phyloP scores from a whole-genome alignment of 768 basidiomycete species.

The Suillus hirtellus region DNA sequence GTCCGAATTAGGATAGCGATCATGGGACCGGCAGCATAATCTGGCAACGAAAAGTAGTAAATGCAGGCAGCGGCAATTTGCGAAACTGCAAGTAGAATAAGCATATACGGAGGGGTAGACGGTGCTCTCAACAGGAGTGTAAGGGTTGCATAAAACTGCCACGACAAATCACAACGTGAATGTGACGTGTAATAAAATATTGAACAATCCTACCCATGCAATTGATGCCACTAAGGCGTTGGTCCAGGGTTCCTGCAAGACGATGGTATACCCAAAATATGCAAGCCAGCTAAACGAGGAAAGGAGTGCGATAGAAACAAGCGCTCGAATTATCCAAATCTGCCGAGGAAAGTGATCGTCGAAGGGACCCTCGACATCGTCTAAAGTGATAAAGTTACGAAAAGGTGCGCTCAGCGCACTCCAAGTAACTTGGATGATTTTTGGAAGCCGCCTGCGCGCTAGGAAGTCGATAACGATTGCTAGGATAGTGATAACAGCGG shows the following conservation, averaged over 20 bases:
- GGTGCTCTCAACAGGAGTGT: conserved; percentile 42
- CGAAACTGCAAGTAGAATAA: conserved; percentile 43
- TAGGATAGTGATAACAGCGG: conserved; percentile 26
- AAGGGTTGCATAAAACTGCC: conserved; percentile 46
- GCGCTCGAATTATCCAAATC: conserved; percentile 33
- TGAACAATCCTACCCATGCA: conserved; percentile 49
- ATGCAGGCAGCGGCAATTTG: conserved; percentile 38
- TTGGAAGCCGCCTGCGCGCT: conserved; percentile 25
- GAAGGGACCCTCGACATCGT: conserved; percentile 47
- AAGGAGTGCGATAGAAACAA: conserved; percentile 41
- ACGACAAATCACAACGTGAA: conserved; percentile 11
- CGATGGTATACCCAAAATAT: conserved; percentile 38
- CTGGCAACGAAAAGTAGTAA: conserved; percentile 34
- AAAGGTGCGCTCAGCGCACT: conserved; percentile 42
- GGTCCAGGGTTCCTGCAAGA: conserved; percentile 25
- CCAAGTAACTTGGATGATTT: conserved; percentile 23
- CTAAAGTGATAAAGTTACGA: conserved; percentile 49
- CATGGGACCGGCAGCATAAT: conserved; percentile 17
- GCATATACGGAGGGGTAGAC: conserved; percentile 53
- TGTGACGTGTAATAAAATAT: conserved; percentile 6
- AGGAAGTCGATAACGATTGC: conserved; percentile 34
- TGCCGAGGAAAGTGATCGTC: conserved; percentile 7
- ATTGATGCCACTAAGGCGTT: conserved; percentile 37
- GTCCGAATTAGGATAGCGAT: conserved; percentile 33
- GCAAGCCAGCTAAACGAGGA: conserved; percentile 45